phyloP scores from a whole-genome alignment of 1,139 yeast species.

The Hansenula lynferdii region DNA sequence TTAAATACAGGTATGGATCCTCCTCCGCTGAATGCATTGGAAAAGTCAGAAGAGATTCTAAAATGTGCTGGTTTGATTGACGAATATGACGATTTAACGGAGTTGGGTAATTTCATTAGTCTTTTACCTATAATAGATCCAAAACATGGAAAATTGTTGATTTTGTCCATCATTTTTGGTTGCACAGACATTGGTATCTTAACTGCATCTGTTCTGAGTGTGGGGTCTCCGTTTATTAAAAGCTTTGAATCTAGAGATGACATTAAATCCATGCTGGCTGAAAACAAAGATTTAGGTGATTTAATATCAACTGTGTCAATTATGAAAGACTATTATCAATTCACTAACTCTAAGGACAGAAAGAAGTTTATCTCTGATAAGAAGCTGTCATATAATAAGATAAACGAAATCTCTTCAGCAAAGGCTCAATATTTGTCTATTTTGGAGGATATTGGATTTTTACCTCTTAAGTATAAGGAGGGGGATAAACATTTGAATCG shows the following conservation, averaged over 20 bases:
- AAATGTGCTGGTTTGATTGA: slow-evolving; percentile 69
- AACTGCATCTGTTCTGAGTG: slow-evolving; percentile 68
- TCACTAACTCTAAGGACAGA: slow-evolving; percentile 25
- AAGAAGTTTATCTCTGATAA: slow-evolving; percentile 58
- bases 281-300: slow-evolving; percentile 57
- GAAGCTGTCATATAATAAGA: slow-evolving; percentile 54
- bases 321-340: slow-evolving; percentile 43
- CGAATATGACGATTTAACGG: slow-evolving; percentile 53
- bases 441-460: slow-evolving; percentile 71
- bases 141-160: slow-evolving; percentile 75
- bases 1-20: slow-evolving; percentile 77
- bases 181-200: slow-evolving; percentile 74
- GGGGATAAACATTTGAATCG: slow-evolving; percentile 34
- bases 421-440: slow-evolving; percentile 62
- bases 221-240: slow-evolving; percentile 68
- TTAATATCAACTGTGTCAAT: slow-evolving; percentile 60
- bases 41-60: slow-evolving; percentile 57
- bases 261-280: slow-evolving; percentile 46
- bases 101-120: slow-evolving; percentile 78
- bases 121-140: slow-evolving; percentile 78
- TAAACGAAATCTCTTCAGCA: slow-evolving; percentile 70
- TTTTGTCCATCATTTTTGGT: slow-evolving; percentile 78
- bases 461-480: slow-evolving; percentile 44
- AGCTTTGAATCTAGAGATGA: slow-evolving; percentile 61
- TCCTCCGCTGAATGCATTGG: slow-evolving; percentile 55